Evolutionary conservation across 768 basidiomycete species (phyloP), one percentile per base, ranked within the genome.

Genomic region (Terana coerulea): DNA sequence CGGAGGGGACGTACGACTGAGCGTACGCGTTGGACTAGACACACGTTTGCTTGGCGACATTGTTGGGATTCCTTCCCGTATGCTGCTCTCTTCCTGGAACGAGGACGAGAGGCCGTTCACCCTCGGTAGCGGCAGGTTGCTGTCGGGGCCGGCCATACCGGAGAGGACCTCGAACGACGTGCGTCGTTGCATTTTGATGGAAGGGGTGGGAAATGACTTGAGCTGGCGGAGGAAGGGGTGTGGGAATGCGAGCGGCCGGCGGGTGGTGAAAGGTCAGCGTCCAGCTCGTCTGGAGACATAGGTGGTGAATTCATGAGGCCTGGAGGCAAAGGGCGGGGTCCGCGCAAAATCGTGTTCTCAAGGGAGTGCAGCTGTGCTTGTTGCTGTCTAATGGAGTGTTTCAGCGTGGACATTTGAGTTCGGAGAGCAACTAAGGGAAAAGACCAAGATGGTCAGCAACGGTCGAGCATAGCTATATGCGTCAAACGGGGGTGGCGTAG

Each of bases 301-400:
- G 75, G 71, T 28, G 76, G 64, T 12, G 72, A 61, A 28, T 63
- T 62, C 59, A 73, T 68, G 47, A 71, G 67, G n/a, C 67, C 64
- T 26, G 69, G 62, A 45, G 69, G 69, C 56, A 80, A 73, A 33
- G 84, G 80, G 51, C 89, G 78, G 14, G 88, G 85, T 15, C 81
- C 81, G 57, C 79, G 79, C 44, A 84, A 75, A 42, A 91, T 69
- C 47, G 79, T 74, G 61, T 74, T 86, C 65, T 91, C 89, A 47
- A 91, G 77, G 33, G 62, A 74, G 58, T 84, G 78, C 30, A 90
- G 67, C 59, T 91, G 87, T 17, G 88, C 88, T 72, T 90, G 87
- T 63, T 91, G 86, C 60, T 91, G 88, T 55, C 89, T 73, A 60
- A 91, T 91, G 63, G 76, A 80, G 65, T 91, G 89, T 69, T 86